Evolutionary conservation across 495 filamentous ascomycete genomes (phyloP).

Genomic region (Penicillium lividum): DNA sequence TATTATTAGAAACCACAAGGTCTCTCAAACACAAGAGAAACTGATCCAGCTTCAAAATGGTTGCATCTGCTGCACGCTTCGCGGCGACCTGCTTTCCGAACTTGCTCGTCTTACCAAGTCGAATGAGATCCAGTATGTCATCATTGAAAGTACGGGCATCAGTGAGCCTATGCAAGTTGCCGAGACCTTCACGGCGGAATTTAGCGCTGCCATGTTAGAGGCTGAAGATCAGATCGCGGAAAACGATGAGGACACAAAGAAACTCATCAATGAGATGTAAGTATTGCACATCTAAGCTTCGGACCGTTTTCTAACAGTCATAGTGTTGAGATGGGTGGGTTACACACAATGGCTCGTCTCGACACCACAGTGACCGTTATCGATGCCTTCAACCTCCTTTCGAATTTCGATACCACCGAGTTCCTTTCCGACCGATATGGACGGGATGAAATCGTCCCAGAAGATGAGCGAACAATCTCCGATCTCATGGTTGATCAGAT

Average conservation of each 20-base stretch:
- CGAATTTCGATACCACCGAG: conserved; percentile 58
- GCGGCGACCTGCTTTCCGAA: conserved; percentile 58
- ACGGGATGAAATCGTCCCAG: conserved; percentile 41
- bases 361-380: conserved; percentile 61
- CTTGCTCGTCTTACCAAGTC: conserved; percentile 51
- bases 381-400: conserved; percentile 59
- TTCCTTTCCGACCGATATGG: conserved; percentile 54
- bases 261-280: conserved; percentile 43
- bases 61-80: conserved; percentile 63
- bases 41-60: conserved; percentile 63
- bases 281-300: neutral
- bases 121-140: conserved; percentile 55
- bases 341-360: conserved; percentile 54
- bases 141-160: conserved; percentile 62
- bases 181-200: conserved; percentile 59
- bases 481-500: conserved; percentile 64
- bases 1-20: conserved; percentile 53
- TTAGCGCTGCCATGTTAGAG: conserved; percentile 45
- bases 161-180: conserved; percentile 66
- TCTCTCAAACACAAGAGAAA: conserved; percentile 54
- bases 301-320: conserved; percentile 2
- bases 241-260: conserved; percentile 35
- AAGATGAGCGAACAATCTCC: conserved; percentile 61
- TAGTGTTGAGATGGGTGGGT: conserved; percentile 49
- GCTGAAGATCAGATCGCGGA: conserved; percentile 31